phyloP scores from a whole-genome alignment of 805 yeast species.

The Barnettozyma salicaria region DNA sequence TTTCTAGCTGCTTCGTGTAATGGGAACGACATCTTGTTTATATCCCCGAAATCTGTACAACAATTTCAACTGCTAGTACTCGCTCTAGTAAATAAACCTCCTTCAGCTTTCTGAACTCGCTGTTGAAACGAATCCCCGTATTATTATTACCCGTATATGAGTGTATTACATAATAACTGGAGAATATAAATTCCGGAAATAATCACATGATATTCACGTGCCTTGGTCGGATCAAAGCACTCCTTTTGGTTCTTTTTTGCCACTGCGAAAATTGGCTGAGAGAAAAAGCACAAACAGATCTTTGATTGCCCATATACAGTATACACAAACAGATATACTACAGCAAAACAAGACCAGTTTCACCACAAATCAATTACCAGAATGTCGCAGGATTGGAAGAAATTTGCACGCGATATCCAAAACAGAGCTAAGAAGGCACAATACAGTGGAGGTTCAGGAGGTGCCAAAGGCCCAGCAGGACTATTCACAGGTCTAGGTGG shows the following conservation, averaged over 20 bases:
- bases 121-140: too few relatives aligned
- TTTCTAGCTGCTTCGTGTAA: slow-evolving; percentile 65
- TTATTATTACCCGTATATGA: too few relatives aligned
- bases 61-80: not conserved
- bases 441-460: slow-evolving; percentile 36
- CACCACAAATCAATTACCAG: not conserved
- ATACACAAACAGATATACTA: too few relatives aligned
- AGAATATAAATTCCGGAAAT: too few relatives aligned
- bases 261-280: slow-evolving; percentile 1
- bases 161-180: not conserved
- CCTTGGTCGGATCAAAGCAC: too few relatives aligned
- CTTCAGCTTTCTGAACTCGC: too few relatives aligned
- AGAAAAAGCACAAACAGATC: not conserved
- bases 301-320: not conserved
- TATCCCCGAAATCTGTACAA: not conserved
- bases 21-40: slow-evolving; percentile 10
- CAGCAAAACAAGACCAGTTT: not conserved
- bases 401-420: slow-evolving; percentile 45
- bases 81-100: not conserved
- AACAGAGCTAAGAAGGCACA: slow-evolving; percentile 38
- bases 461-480: slow-evolving; percentile 35
- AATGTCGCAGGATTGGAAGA: slow-evolving; percentile 40
- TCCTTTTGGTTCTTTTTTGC: too few relatives aligned
- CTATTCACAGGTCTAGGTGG: slow-evolving; percentile 62
- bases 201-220: not conserved